Evolutionary conservation across 805 yeast species (phyloP).

Genomic region (Nakazawaea pomicola): DNA sequence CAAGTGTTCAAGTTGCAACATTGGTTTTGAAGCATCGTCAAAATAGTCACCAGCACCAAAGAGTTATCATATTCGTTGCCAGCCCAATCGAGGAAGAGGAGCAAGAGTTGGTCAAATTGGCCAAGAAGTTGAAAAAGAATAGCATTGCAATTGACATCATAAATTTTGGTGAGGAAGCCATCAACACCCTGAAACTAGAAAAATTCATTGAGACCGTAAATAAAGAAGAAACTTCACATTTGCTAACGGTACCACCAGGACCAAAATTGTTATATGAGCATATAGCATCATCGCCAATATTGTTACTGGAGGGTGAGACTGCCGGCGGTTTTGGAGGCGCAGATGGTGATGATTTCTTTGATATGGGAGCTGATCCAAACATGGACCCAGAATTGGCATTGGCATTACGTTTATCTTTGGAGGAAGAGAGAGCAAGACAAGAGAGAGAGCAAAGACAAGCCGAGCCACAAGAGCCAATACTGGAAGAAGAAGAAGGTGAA

Average conservation of each 20-base stretch:
- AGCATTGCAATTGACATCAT: constrained; percentile 84
- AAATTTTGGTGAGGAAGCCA: constrained; percentile 84
- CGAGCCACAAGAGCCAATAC: constrained; percentile 13
- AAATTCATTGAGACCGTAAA: constrained; percentile 71
- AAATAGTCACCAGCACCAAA: constrained; percentile 85
- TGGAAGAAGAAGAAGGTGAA: constrained; percentile 18
- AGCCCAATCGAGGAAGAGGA: constrained; percentile 71
- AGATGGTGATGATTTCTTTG: constrained; percentile 48
- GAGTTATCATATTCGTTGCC: constrained; percentile 87
- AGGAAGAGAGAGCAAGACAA: constrained; percentile 91
- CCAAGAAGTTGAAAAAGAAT: constrained; percentile 90
- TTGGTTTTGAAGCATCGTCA: constrained; percentile 94
- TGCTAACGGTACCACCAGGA: constrained; percentile 85
- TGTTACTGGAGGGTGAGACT: constrained; percentile 59
- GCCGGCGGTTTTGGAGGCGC: constrained; percentile 39
- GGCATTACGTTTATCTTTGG: constrained; percentile 90
- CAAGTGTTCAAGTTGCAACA: constrained; percentile 90
- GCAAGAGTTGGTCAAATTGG: constrained; percentile 74
- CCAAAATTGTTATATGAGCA: constrained; percentile 80
- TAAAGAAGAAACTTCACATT: constrained; percentile 72
- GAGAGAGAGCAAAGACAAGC: constrained; percentile 48
- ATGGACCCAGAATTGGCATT: constrained; percentile 97
- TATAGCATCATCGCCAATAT: constrained; percentile 70
- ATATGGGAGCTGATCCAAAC: constrained; percentile 75
- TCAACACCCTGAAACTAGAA: constrained; percentile 74